Percentiles rank a stretch among this genome's conserved stretches.
phyloP scores from a whole-genome alignment of 2,329 filamentous ascomycete genomes.

The Arthrobotrys conoides region DNA sequence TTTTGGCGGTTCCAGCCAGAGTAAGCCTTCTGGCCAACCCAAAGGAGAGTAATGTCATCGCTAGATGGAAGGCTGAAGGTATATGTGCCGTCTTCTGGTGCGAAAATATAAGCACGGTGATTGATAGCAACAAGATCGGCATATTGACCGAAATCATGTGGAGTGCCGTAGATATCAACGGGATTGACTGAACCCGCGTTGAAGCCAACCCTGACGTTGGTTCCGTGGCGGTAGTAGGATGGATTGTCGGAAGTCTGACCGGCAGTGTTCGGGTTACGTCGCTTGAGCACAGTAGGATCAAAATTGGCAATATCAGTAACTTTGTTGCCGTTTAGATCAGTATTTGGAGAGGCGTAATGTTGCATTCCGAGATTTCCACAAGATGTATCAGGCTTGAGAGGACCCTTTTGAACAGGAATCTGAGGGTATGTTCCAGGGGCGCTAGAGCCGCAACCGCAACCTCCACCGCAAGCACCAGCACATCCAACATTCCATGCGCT shows the following conservation, averaged over 20 bases:
- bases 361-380: constrained; percentile 54
- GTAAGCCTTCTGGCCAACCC: constrained; percentile 63
- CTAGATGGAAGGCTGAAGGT: constrained; percentile 61
- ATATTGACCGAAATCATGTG: constrained; percentile 47
- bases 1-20: constrained; percentile 62
- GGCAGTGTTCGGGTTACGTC: constrained; percentile 34
- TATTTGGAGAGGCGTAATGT: constrained; percentile 48
- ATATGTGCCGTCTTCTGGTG: constrained; percentile 62
- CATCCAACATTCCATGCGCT: constrained; percentile 52
- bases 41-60: constrained; percentile 64
- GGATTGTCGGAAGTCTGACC: constrained; percentile 43
- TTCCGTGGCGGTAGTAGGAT: constrained; percentile 15
- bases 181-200: constrained; percentile 15
- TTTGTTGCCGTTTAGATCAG: constrained; percentile 23
- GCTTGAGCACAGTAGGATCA: constrained; percentile 37
- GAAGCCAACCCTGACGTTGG: constrained; percentile 25
- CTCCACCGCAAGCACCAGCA: constrained; percentile 40
- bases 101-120: constrained; percentile 62
- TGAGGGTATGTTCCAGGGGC: constrained; percentile 26
- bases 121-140: constrained; percentile 57
- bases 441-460: constrained; percentile 38
- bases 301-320: constrained; percentile 34
- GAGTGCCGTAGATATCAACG: constrained; percentile 35
- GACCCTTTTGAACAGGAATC: constrained; percentile 26
- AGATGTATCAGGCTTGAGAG: constrained; percentile 51